Evolutionary conservation across 176 grass and related monocot genomes (phyloP).

Genomic region (Aegilops longissima): DNA sequence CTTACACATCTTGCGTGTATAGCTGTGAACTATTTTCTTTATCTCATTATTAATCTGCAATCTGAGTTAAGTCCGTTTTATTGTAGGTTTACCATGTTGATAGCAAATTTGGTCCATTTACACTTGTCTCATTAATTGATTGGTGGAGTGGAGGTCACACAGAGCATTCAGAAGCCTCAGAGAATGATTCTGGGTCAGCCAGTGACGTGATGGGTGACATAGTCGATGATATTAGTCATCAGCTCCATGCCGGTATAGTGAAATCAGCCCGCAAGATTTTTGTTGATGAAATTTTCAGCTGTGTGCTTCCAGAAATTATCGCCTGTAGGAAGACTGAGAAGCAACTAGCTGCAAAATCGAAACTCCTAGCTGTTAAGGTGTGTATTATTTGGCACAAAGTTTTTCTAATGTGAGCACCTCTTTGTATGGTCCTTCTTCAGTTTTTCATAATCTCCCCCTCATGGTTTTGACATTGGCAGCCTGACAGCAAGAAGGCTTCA

Average conservation of each 20-base stretch:
- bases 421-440: background rate
- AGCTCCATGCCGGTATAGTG: conserved; percentile 84
- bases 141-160: conserved; percentile 60
- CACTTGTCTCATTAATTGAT: conserved; percentile 74
- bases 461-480: conserved; percentile 32
- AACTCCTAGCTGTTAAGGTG: conserved; percentile 50
- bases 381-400: conserved; percentile 15
- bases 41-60: background rate
- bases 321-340: conserved; percentile 50
- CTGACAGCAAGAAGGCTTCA: conserved; percentile 34
- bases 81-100: conserved; percentile 81
- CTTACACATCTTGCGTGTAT: background rate
- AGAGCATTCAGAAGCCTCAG: conserved; percentile 37
- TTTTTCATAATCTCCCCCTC: conserved; percentile 5
- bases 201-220: conserved; percentile 52
- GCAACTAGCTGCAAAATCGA: conserved; percentile 47
- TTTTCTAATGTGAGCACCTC: conserved; percentile 6
- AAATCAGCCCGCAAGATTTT: conserved; percentile 82
- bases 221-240: conserved; percentile 57
- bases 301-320: conserved; percentile 81
- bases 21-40: conserved; percentile 2
- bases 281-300: conserved; percentile 85
- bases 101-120: conserved; percentile 76
- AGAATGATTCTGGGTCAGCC: conserved; percentile 40
- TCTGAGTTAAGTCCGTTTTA: conserved; percentile 7